These are phyloP conservation scores for Ophiostoma sp. DNA, from an alignment of 2,329 filamentous ascomycete genomes.

Conservation along the genomic window DNA sequence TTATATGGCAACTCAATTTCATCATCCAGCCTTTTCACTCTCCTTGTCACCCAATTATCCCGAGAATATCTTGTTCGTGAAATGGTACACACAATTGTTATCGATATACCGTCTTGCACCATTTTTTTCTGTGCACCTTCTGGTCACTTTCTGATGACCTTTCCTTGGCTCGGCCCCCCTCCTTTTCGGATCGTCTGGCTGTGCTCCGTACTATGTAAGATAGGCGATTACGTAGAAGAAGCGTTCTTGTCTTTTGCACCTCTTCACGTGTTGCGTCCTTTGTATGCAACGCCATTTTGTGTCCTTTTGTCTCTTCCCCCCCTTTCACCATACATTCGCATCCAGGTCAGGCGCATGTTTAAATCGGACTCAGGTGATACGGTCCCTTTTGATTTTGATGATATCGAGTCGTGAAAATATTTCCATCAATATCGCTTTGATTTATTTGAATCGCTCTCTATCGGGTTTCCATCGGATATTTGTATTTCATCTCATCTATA, in stretches of 20 bases:
- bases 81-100: neutral
- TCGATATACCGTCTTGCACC: neutral
- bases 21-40: neutral
- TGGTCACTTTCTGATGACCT: neutral
- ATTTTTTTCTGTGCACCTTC: neutral
- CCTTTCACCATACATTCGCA: neutral
- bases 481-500: neutral
- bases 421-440: neutral
- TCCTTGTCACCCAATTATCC: neutral
- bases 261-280: slow-evolving; percentile 9
- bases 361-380: neutral
- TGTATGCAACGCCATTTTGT: neutral
- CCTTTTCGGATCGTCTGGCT: neutral
- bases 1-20: neutral
- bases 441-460: neutral
- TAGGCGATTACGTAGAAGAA: slow-evolving; percentile 12
- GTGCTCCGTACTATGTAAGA: neutral
- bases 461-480: neutral
- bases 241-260: neutral
- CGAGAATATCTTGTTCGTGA: too few species aligned
- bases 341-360: neutral
- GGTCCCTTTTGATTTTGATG: neutral
- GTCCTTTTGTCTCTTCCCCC: neutral
- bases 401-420: neutral
- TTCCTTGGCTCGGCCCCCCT: neutral